Conservation (phyloP, 192 early-diverging fungal species). For the Tieghemiomyces parasiticus region DNA sequence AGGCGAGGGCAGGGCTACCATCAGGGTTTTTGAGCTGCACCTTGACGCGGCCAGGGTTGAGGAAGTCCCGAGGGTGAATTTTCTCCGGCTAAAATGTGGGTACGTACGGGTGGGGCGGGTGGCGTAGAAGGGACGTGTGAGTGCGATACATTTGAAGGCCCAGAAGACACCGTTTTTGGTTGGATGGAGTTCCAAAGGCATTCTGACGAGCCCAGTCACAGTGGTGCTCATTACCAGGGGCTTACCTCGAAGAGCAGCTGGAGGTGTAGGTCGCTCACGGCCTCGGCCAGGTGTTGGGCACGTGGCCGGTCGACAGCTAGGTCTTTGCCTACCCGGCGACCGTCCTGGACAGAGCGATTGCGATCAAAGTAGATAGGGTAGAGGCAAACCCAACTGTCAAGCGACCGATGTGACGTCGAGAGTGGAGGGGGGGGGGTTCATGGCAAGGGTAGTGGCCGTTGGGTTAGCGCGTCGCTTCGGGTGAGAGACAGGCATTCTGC, state of each 20-base stretch:
- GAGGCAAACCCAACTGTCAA: constrained; percentile 55
- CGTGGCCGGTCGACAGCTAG: constrained; percentile 39
- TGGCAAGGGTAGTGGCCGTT: not conserved
- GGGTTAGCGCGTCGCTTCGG: no score
- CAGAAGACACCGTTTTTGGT: no score
- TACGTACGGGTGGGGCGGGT: no score
- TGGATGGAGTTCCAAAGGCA: no score
- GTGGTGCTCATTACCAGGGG: no score
- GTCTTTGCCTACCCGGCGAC: constrained; percentile 38
- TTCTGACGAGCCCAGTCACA: no score
- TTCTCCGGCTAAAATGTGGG: constrained; percentile 33
- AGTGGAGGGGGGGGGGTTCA: no score
- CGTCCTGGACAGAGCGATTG: constrained; percentile 35
- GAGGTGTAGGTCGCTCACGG: constrained; percentile 38
- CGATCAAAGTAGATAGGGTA: constrained; percentile 61
- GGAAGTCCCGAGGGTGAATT: constrained; percentile 53
- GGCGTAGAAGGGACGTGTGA: no score
- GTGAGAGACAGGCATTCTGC: no score
- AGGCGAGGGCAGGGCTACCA: constrained; percentile 23
- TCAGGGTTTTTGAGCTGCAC: constrained; percentile 37
- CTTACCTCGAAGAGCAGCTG: constrained; percentile 48
- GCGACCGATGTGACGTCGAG: no score
- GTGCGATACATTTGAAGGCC: no score
- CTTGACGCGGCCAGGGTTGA: constrained; percentile 49
- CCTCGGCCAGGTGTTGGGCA: constrained; percentile 44